These are phyloP conservation scores for Brassica balearica DNA, from an alignment of 441 rosid genomes.

Conservation along the genomic window DNA sequence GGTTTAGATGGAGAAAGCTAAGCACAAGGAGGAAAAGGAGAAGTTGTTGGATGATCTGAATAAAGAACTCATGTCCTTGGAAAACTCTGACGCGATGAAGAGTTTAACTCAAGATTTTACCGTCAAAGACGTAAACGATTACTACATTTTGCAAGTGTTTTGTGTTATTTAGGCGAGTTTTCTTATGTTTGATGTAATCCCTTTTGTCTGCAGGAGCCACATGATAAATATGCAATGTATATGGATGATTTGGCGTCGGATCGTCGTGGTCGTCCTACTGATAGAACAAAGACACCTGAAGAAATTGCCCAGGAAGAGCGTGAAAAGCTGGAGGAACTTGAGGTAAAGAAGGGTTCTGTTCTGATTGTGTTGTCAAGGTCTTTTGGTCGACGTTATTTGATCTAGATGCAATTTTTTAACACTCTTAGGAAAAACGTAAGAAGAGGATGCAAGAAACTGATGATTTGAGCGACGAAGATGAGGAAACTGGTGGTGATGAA, in stretches of 20 bases:
- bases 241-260: slow-evolving; percentile 66
- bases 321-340: slow-evolving; percentile 74
- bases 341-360: slow-evolving; percentile 54
- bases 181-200: slow-evolving; percentile 19
- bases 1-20: slow-evolving; percentile 83
- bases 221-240: slow-evolving; percentile 67
- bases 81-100: slow-evolving; percentile 60
- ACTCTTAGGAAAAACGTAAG: slow-evolving; percentile 74
- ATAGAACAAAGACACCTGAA: slow-evolving; percentile 86
- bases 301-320: slow-evolving; percentile 91
- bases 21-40: slow-evolving; percentile 83
- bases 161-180: slow-evolving; percentile 20
- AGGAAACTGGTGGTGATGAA: slow-evolving; percentile 55
- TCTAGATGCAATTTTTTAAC: slow-evolving; percentile 12
- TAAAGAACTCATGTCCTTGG: slow-evolving; percentile 68
- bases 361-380: slow-evolving; percentile 15
- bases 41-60: slow-evolving; percentile 81
- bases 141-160: slow-evolving; percentile 5
- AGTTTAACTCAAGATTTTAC: slow-evolving; percentile 66
- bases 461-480: slow-evolving; percentile 78
- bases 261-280: slow-evolving; percentile 81
- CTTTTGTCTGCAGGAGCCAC: slow-evolving; percentile 47
- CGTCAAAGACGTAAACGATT: slow-evolving; percentile 9
- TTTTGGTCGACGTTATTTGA: slow-evolving; percentile 23
- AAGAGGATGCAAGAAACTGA: slow-evolving; percentile 79